Evolutionary conservation across 768 basidiomycete species (phyloP), one percentile per base, ranked within the genome.

Genomic region (Leccinum truebloodii): DNA sequence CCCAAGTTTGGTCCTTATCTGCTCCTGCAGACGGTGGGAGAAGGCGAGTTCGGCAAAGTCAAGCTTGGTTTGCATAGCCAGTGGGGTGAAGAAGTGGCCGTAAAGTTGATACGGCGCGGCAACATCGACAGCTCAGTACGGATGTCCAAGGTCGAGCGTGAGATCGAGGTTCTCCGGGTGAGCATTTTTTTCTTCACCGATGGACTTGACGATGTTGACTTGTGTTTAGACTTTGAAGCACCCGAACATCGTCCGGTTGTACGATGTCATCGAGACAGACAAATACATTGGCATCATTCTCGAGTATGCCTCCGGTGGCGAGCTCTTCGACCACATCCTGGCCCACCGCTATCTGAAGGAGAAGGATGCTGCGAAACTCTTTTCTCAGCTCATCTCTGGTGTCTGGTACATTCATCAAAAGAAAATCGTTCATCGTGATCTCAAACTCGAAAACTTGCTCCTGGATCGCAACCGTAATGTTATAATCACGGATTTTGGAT

Each of bases 251-350:
- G 97, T 98, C 37, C 88, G 95, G 10, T 80, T 98, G 50, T 98
- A 96, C 83, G 97, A 99, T 71, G 95, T 98, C 22, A 97, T 99
- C 66, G 95, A 98, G 75, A 98, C 97, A 1, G 97, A 98, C 81
- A 98, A 97, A 76, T 98, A 98, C 77, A 98, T 99, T 68, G 97
- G 97, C 39, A 99, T 99, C 71, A 96, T 99, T 67, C 86, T 99
- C 63, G 97, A 98, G 74, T 98, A 96, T 69, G 97, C 97, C 37
- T 95, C 94, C 1, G 97, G 97, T 56, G 97, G 97, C 58, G 97
- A 99, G 73, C 86, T 99, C 22, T 98, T 99, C 75, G 97, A 99
- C 77, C 94, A 98, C 75, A 99, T 99, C 72, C 86, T 98, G 55
- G 96, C 96, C 20, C 97, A 98, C 73, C 90, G 94, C 46, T 97